These are phyloP conservation scores for Nicotiana benthamiana DNA, from an alignment of 257 asterid genomes.

Conservation along the genomic window DNA sequence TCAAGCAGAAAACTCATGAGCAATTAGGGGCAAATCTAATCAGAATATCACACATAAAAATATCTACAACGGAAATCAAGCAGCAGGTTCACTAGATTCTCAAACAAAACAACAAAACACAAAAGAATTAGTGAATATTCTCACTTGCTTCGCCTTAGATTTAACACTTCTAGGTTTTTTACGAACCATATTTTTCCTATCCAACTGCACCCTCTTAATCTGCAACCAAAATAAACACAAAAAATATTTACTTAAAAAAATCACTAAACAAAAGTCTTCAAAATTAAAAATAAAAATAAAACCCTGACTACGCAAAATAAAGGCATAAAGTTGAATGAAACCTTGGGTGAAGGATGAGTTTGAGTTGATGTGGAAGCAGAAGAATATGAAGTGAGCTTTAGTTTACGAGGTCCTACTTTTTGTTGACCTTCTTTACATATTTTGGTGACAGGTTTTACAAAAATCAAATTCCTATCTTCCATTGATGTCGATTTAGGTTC, in stretches of 20 bases:
- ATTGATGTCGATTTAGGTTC: constrained; percentile 5
- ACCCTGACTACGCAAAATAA: neutral
- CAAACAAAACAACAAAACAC: constrained; percentile 2
- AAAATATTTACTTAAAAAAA: neutral
- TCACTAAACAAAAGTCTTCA: neutral
- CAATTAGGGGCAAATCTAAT: neutral
- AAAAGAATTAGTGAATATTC: neutral
- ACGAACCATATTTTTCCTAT: constrained; percentile 27
- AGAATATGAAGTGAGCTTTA: neutral
- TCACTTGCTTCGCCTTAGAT: constrained; percentile 52
- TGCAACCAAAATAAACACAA: constrained; percentile 9
- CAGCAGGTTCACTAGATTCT: constrained; percentile 21
- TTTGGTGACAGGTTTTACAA: neutral
- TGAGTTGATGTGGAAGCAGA: constrained; percentile 15
- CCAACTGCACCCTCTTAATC: constrained; percentile 20
- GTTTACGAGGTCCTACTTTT: neutral
- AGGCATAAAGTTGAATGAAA: neutral
- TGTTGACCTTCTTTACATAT: neutral
- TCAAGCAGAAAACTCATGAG: neutral
- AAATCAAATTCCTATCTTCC: constrained; percentile 2
- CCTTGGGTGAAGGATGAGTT: constrained; percentile 18
- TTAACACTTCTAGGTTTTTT: constrained; percentile 32
- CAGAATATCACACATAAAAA: neutral
- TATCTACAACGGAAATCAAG: constrained; percentile 2
- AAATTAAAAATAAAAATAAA: no score